Base-by-base conservation (phyloP, 805 yeast species). In the Saccharomycopsis guyanensis region DNA sequence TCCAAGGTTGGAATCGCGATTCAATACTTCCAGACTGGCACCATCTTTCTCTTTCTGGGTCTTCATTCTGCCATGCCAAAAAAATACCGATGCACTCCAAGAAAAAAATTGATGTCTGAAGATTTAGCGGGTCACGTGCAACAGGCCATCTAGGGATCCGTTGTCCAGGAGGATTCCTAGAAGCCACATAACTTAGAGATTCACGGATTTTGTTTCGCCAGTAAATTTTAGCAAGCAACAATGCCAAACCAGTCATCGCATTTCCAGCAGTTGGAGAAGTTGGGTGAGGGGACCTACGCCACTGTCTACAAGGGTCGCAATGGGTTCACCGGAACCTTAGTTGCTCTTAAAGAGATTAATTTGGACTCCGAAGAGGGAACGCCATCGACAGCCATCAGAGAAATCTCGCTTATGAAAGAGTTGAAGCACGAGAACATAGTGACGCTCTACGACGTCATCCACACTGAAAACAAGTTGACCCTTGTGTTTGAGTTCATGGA, bases 331-430 rank as follows among this genome's bases (percentile, higher is more conserved):
- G 96, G 88, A 42, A 88, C 86, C 46, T 72, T 89, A 16, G 98
- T 93, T 16, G 98, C 98, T 0, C 70, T 93, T 57, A 93, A 93
- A 62, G 97, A 93, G 63, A 93, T 93, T 66, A 85, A 84, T 57
- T 71, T 91, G 51, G 98, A 93, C 60, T 82, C 94, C 43, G 98
- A 93, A 60, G 97, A 93, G 66, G 98, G 98, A 33, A 94, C 97
- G 1, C 98, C 98, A 5, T 87, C 96, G 3, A 93, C 98, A 1
- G 98, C 98, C 2, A 91, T 91, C 57, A 75, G 98, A 54, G 98
- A 91, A 65, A 91, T 91, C 52, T 91, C 97, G 3, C 70, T 91
- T 49, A 83, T 91, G 87, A 91, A 91, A 65, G 98, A 91, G 65
- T 72, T 91, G 50, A 86, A 86, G 61, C 95, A 89, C 62, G 95